Evolutionary conservation across 352 stramenopile genomes (phyloP), one percentile per base, ranked within the genome.

Genomic region (Pythium guiyangense): DNA sequence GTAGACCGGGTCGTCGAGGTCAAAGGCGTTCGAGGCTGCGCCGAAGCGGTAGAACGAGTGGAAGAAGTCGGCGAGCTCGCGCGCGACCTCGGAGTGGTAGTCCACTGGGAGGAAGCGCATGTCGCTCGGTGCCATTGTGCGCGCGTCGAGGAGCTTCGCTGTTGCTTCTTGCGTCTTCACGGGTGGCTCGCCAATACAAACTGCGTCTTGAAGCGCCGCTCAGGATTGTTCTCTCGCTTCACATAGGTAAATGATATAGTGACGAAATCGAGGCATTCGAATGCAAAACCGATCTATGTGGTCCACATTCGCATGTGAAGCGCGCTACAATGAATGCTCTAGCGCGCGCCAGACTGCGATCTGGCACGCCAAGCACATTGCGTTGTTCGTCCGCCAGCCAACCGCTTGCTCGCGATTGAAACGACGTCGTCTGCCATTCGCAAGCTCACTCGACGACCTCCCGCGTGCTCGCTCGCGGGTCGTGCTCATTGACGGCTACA

Each of bases 21-120:
- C 53, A 56, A 93, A 93, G 53, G 54, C 63, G 52, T 67, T 81
- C 25, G 76, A 72, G 39, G 64, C 57, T 9, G 57, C 66, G 34
- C 79, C 79, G 51, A 91, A 88, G 67, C 83, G 78, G 64, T 91
- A 89, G 67, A 93, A 89, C 11, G 64, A 69, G 75, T 93, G 83
- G 66, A 93, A 90, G 52, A 93, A 93, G 37, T 66, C 63, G 34
- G 76, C 65, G 53, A 90, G 67, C 58, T 88, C 76, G 37, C 71
- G 78, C 46, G 80, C 77, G 34, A 90, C 62, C 39, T 88, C 67
- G 58, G 68, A 69, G 65, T 86, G 75, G 73, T 88, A 90, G 67
- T 90, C 80, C 51, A 69, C 68, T 10, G 77, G 80, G 26, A 90
- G 61, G 46, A 90, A 66, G 29, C 57, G 67, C 66, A 90, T 73